Base-by-base conservation (phyloP, 2,329 filamentous ascomycete genomes). In the Colletotrichum spaethianum region DNA sequence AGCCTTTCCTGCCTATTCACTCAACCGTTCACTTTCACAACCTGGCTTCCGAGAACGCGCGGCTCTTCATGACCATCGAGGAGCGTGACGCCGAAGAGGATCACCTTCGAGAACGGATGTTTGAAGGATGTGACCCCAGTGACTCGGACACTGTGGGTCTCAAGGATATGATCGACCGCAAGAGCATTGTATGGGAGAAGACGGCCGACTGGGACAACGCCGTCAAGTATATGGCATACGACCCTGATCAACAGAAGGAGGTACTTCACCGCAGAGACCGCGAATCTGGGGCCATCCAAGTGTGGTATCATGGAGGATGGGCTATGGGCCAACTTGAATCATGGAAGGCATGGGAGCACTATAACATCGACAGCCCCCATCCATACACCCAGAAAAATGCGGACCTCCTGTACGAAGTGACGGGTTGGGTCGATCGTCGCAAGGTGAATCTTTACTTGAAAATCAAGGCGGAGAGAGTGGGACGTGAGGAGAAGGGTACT, bases 381-480 rank as follows among this genome's bases (percentile, higher is more conserved):
- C 48, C 55, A 3, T 67, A 56, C 36, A 72, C 67, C 3, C 71
- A 72, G 38, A 56, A 68, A 26, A 68, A 63, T 16, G 36, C 57
- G 1, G 78, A 80, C 36, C 36, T 67, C 2, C 74, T 77, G 44
- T 79, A 77, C n/a, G 28, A n/a, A 4, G 65, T 66, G 23, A 69
- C 53, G 1, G 75, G 71, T 8, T 38, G 63, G 23, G 48, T 76
- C 42, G 77, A 81, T 20, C 31, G 75, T 2, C 74, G 77, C n/a
- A 76, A 69, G 3, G 75, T 75, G 73, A 76, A 78, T 31, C 53
- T 67, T 1, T 81, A 81, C 50, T 74, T 74, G 40, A 70, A 55
- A 7, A 70, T 44, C 70, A 70, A 72, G 57, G 5, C 40, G 16
- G 28, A 38, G 28, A 57, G 48, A 46, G 12, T 26, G 12, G 18